Conservation (phyloP, 352 stramenopile species). For the Globisporangium sylvaticum region DNA sequence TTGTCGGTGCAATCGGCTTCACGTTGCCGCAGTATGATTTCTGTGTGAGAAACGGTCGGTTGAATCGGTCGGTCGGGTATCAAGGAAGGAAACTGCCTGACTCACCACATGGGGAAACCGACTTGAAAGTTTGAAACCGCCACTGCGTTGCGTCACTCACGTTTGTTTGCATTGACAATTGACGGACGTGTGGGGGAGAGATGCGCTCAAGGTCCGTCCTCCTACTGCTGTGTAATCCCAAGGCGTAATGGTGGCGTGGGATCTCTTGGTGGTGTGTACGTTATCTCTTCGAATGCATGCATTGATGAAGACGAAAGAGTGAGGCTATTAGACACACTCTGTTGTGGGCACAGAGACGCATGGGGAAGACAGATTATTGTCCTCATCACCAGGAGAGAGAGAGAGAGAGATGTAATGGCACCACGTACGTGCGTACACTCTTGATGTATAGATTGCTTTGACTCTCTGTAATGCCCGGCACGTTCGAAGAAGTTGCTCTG, state of each 20-base stretch:
- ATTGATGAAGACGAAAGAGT: background rate
- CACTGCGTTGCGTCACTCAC: background rate
- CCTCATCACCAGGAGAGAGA: no score
- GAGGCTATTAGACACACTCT: background rate
- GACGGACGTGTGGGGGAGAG: background rate
- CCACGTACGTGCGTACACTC: background rate
- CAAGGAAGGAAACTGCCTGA: background rate
- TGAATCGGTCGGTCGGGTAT: background rate
- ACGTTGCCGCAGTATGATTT: background rate
- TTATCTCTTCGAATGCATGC: background rate
- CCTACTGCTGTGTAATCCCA: background rate
- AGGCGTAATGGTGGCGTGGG: background rate
- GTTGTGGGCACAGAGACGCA: background rate
- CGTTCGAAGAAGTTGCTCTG: background rate
- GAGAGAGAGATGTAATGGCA: background rate
- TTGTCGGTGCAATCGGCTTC: background rate
- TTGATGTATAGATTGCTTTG: background rate
- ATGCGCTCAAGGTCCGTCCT: background rate
- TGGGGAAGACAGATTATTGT: background rate
- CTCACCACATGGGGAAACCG: background rate
- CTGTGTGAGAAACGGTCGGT: background rate
- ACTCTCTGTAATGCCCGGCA: background rate
- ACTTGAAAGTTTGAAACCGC: conserved; percentile 8
- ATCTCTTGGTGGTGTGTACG: background rate
- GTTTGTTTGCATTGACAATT: background rate